Evolutionary conservation across 139 green algal genomes (phyloP).

Genomic region (Chlamydomonas asymmetrica): DNA sequence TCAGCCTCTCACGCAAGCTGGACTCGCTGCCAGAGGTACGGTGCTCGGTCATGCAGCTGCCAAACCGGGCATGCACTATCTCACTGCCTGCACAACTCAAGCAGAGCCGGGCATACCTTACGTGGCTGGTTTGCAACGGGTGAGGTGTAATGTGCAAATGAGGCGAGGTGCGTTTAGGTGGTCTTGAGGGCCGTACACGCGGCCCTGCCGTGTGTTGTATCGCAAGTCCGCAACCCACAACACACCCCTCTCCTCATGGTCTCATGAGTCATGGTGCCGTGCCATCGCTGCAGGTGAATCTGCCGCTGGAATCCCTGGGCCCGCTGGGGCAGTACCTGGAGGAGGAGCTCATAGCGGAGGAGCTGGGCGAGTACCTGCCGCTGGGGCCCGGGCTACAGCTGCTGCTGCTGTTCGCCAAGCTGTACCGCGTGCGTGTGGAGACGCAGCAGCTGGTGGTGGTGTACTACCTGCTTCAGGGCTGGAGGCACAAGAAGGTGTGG

Average conservation of each 20-base stretch:
- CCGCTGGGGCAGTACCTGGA: constrained; percentile 14
- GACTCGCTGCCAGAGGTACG: background rate
- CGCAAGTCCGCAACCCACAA: background rate
- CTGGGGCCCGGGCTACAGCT: background rate
- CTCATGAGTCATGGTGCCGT: background rate
- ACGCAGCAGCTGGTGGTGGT: constrained; percentile 19
- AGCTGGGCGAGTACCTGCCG: background rate
- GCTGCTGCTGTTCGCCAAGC: constrained; percentile 20
- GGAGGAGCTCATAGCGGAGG: background rate
- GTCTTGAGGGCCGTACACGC: background rate
- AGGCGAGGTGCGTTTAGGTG: background rate
- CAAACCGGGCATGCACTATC: background rate
- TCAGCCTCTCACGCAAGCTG: too few relatives aligned
- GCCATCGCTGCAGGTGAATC: background rate
- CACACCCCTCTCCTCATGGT: background rate
- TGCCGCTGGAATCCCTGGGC: constrained; percentile 7
- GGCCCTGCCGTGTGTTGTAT: background rate
- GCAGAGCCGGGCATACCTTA: background rate
- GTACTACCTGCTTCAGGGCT: constrained; percentile 6
- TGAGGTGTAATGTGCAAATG: background rate
- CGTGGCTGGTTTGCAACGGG: background rate
- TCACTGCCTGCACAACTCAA: background rate
- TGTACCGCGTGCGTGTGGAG: constrained; percentile 16
- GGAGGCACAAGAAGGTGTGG: too few relatives aligned
- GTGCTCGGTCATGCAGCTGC: background rate